Conservation (phyloP, 176 grass and related monocot species). For the Secale cereale region DNA sequence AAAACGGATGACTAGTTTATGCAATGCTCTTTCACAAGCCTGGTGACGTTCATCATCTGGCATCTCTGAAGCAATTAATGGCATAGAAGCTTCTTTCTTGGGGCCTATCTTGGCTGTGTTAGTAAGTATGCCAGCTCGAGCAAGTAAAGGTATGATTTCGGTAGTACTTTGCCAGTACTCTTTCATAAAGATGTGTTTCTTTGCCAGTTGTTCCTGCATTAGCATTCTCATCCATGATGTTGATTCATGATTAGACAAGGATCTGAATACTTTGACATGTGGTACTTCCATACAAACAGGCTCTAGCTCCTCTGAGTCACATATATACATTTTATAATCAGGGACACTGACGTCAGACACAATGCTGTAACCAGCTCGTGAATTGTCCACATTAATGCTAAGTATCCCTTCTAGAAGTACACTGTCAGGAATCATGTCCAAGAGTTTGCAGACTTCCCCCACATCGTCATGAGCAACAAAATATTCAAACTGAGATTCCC, state of each 20-base stretch:
- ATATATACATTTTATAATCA: conserved; percentile 68
- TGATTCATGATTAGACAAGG: conserved; percentile 42
- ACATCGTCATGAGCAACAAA: conserved; percentile 64
- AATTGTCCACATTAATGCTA: conserved; percentile 59
- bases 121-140: conserved; percentile 65
- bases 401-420: conserved; percentile 68
- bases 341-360: conserved; percentile 12
- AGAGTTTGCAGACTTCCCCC: conserved; percentile 45
- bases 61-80: conserved; percentile 45
- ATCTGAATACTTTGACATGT: conserved; percentile 70
- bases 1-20: conserved; percentile 72
- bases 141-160: conserved; percentile 71
- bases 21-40: conserved; percentile 38
- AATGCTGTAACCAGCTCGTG: conserved; percentile 23
- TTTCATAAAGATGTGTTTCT: conserved; percentile 81
- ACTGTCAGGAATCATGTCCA: conserved; percentile 59
- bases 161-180: conserved; percentile 68
- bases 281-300: conserved; percentile 64
- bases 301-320: conserved; percentile 71
- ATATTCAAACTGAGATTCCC: conserved; percentile 94
- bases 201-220: conserved; percentile 72
- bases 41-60: conserved; percentile 21
- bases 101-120: conserved; percentile 26
- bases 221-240: conserved; percentile 64
- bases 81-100: conserved; percentile 33